Evolutionary conservation across 352 stramenopile genomes (phyloP).

Genomic region (Pilasporangium apinafurcum): DNA sequence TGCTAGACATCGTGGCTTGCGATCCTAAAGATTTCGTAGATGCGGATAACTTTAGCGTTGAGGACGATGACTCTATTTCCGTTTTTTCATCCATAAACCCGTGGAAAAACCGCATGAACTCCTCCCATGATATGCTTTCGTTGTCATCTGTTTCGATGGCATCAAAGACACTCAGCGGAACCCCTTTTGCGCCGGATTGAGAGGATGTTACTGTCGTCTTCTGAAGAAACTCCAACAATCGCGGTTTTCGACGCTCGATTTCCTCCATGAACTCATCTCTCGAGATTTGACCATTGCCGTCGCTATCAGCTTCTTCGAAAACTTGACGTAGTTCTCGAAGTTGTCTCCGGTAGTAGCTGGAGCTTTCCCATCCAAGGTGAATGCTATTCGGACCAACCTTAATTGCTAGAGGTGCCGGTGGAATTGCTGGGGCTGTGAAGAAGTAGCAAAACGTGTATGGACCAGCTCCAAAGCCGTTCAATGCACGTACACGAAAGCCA

Average conservation of each 20-base stretch:
- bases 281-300: constrained; percentile 70
- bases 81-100: constrained; percentile 32
- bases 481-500: constrained; percentile 80
- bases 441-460: constrained; percentile 85
- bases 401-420: constrained; percentile 59
- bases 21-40: constrained; percentile 5
- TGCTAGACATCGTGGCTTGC: too few relatives aligned
- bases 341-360: constrained; percentile 53
- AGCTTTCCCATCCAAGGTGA: constrained; percentile 71
- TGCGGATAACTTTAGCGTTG: not conserved
- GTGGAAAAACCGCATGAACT: constrained; percentile 80
- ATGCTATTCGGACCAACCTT: constrained; percentile 64
- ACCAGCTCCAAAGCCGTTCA: constrained; percentile 88
- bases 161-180: constrained; percentile 79
- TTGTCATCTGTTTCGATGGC: constrained; percentile 88
- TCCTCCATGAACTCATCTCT: constrained; percentile 85
- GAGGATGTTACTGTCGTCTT: constrained; percentile 38
- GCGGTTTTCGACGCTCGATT: constrained; percentile 68
- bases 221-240: constrained; percentile 71
- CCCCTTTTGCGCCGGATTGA: constrained; percentile 3
- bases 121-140: constrained; percentile 81
- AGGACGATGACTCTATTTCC: constrained; percentile 11
- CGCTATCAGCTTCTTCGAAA: constrained; percentile 74
- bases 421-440: constrained; percentile 68
- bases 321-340: constrained; percentile 70